Evolutionary conservation across 1,139 yeast species (phyloP).

Genomic region (Blastobotrys indianensis): DNA sequence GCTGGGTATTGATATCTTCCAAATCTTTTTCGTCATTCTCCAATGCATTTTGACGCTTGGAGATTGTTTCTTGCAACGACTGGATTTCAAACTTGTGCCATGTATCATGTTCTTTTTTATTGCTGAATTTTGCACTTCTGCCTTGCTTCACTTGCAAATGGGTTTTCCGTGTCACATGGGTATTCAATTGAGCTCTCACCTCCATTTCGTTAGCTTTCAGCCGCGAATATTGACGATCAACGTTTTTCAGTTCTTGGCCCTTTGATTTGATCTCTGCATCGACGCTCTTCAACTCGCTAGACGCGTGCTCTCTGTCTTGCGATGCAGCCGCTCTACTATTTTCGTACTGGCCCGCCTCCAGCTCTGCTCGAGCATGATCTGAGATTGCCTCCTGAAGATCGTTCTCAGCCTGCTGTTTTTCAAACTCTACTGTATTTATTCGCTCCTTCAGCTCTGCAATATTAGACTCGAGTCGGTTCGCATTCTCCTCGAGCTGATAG

Average conservation of each 20-base stretch:
- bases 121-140: conserved; percentile 54
- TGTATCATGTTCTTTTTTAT: conserved; percentile 54
- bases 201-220: conserved; percentile 41
- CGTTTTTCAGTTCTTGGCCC: conserved; percentile 15
- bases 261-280: conserved; percentile 24
- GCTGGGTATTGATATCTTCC: conserved; percentile 20
- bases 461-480: conserved; percentile 46
- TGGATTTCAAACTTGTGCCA: conserved; percentile 58
- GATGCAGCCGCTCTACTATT: conserved; percentile 16
- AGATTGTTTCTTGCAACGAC: conserved; percentile 35
- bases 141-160: conserved; percentile 69
- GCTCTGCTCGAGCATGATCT: conserved; percentile 32
- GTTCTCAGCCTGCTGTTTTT: conserved; percentile 43
- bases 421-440: conserved; percentile 35
- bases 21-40: conserved; percentile 21
- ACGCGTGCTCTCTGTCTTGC: conserved; percentile 3
- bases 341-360: conserved; percentile 24
- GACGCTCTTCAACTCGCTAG: conserved; percentile 39
- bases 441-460: conserved; percentile 41
- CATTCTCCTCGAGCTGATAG: conserved; percentile 45
- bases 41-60: conserved; percentile 22
- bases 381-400: conserved; percentile 41
- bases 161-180: conserved; percentile 51
- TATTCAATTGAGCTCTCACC: conserved; percentile 40
- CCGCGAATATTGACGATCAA: conserved; percentile 22